phyloP scores from a whole-genome alignment of 495 filamentous ascomycete species.

The Neurospora discreta region DNA sequence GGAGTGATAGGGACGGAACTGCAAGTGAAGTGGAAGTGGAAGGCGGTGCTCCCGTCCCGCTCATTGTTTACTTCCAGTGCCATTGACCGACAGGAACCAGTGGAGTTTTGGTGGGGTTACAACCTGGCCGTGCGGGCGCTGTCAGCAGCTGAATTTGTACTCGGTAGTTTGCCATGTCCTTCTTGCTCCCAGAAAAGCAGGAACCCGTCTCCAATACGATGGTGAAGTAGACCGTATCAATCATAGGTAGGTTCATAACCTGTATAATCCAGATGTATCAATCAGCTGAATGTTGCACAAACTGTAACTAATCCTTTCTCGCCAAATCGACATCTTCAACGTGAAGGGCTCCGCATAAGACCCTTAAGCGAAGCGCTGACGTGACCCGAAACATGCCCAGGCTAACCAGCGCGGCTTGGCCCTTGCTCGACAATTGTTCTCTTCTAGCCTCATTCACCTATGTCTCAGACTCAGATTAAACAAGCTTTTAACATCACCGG shows the following conservation, averaged over 20 bases:
- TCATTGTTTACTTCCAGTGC: background rate
- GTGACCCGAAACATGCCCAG: background rate
- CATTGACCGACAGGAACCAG: background rate
- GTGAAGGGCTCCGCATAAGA: background rate
- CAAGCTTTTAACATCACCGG: no score
- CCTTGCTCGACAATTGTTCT: background rate
- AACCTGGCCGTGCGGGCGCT: background rate
- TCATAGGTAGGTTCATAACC: background rate
- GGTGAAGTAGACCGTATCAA: background rate
- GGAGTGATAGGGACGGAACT: background rate
- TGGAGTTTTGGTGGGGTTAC: background rate
- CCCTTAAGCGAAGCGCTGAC: background rate
- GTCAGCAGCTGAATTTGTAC: background rate
- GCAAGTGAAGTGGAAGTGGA: background rate
- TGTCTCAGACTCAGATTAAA: no score
- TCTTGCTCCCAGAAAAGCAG: background rate
- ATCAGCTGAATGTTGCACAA: background rate
- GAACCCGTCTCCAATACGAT: background rate
- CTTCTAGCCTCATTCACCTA: background rate
- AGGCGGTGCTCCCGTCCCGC: background rate
- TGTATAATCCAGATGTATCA: background rate
- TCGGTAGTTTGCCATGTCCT: background rate
- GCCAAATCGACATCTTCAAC: background rate
- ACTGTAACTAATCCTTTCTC: background rate
- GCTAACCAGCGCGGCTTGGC: background rate